A percentile compares a stretch with the other conserved stretches of the same genome.
Conservation (phyloP, 1,284 basidiomycete species). For the Erythrobasidium hasegawianum region DNA sequence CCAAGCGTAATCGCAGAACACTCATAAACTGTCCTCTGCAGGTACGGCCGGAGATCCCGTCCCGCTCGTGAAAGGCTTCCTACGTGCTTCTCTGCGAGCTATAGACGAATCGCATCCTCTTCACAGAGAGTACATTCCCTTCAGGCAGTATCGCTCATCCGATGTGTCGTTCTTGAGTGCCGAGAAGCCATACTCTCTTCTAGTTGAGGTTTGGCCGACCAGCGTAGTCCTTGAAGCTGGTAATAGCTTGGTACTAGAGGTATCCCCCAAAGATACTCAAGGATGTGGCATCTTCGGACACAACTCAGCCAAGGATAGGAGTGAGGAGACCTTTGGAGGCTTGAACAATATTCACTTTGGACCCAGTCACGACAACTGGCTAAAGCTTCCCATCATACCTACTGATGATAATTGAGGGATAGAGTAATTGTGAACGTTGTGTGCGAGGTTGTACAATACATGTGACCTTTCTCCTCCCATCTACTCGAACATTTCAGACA, state of each 20-base stretch:
- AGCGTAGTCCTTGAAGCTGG: conserved; percentile 45
- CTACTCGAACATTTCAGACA: too few species aligned
- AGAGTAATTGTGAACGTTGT: too few species aligned
- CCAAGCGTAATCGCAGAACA: too few species aligned
- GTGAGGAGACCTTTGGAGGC: conserved; percentile 31
- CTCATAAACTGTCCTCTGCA: too few species aligned
- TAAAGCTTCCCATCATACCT: conserved; percentile 36
- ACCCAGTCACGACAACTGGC: conserved; percentile 31
- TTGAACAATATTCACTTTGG: conserved; percentile 36
- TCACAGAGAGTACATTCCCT: conserved; percentile 44
- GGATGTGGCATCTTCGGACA: conserved; percentile 44
- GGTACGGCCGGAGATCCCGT: conserved; percentile 47
- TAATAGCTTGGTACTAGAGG: conserved; percentile 45
- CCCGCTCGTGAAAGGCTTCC: conserved; percentile 48
- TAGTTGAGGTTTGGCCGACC: conserved; percentile 49
- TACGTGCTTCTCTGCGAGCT: conserved; percentile 46
- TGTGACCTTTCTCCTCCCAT: too few species aligned
- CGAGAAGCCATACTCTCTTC: conserved; percentile 41
- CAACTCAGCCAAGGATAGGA: conserved; percentile 31
- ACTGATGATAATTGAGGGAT: too few species aligned
- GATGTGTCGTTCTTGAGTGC: conserved; percentile 43
- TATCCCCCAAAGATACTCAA: conserved; percentile 31
- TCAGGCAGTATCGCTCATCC: conserved; percentile 45
- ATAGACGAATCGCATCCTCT: conserved; percentile 41
- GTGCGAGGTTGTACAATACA: too few species aligned